These are phyloP conservation scores for Quercus alba DNA, from an alignment of 306 rosid genomes.

Conservation along the genomic window DNA sequence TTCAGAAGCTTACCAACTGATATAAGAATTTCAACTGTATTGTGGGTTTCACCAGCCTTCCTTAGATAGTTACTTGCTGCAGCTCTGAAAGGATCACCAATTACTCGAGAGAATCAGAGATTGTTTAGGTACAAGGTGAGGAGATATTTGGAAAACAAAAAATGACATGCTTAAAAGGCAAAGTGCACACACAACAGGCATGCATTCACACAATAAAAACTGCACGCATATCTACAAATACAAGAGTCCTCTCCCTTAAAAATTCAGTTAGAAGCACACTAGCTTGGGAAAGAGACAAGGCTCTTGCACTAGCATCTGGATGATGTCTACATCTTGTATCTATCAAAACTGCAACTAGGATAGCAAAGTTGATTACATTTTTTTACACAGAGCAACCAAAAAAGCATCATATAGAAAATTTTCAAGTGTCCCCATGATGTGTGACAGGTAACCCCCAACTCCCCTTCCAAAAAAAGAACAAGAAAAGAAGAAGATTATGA, in stretches of 20 bases:
- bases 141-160: not conserved
- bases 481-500: too few species aligned
- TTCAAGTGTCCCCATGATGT: not conserved
- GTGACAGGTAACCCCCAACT: not conserved
- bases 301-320: not conserved
- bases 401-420: not conserved
- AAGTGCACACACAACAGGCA: not conserved
- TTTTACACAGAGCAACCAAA: not conserved
- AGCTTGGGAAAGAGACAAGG: not conserved
- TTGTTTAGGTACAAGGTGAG: not conserved
- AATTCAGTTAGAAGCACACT: not conserved
- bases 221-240: not conserved
- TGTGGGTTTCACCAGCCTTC: conserved; percentile 83
- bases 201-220: not conserved
- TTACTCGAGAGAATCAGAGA: not conserved
- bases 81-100: conserved; percentile 38
- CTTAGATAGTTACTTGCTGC: conserved; percentile 71
- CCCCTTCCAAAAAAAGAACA: too few species aligned
- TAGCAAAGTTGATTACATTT: not conserved
- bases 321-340: not conserved
- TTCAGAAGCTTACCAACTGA: conserved; percentile 64
- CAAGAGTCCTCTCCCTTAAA: not conserved
- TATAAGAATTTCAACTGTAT: conserved; percentile 60
- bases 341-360: not conserved
- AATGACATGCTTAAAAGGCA: not conserved